These are phyloP conservation scores for Magnaporthiopsis poae DNA, from an alignment of 2,329 filamentous ascomycete genomes.

Conservation along the genomic window DNA sequence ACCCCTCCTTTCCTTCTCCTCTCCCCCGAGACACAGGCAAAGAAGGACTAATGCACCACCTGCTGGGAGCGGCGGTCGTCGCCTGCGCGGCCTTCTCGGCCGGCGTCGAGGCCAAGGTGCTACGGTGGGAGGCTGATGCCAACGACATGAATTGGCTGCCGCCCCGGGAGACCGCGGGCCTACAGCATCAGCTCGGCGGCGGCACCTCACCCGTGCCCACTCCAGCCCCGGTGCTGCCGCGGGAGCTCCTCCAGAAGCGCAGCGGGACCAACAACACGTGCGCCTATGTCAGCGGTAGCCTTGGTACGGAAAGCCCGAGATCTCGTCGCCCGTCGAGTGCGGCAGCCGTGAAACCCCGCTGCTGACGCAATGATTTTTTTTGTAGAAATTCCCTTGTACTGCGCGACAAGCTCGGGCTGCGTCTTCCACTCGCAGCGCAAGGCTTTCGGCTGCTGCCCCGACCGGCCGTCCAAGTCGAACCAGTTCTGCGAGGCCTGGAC, in stretches of 20 bases:
- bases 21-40: not conserved
- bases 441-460: conserved; percentile 24
- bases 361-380: not conserved
- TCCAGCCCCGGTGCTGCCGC: conserved; percentile 10
- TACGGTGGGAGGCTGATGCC: conserved; percentile 17
- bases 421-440: conserved; percentile 20
- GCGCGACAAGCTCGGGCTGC: conserved; percentile 18
- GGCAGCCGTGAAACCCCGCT: not conserved
- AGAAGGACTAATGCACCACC: not conserved
- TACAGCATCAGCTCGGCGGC: conserved; percentile 14
- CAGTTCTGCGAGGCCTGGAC: conserved; percentile 18
- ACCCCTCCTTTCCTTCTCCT: not conserved
- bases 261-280: conserved; percentile 21
- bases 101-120: not conserved
- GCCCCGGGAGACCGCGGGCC: conserved; percentile 18
- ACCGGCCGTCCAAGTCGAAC: conserved; percentile 10
- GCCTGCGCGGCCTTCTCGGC: not conserved
- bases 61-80: not conserved
- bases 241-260: conserved; percentile 16
- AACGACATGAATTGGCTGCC: conserved; percentile 18
- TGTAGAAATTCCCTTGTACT: conserved; percentile 19
- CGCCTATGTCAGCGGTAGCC: conserved; percentile 21
- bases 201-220: conserved; percentile 14
- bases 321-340: no score
- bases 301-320: conserved; percentile 11